A percentile compares a stretch with the other conserved stretches of the same genome.
These are phyloP conservation scores for Globisporangium iwayamae DNA, from an alignment of 352 stramenopile species.

Conservation along the genomic window DNA sequence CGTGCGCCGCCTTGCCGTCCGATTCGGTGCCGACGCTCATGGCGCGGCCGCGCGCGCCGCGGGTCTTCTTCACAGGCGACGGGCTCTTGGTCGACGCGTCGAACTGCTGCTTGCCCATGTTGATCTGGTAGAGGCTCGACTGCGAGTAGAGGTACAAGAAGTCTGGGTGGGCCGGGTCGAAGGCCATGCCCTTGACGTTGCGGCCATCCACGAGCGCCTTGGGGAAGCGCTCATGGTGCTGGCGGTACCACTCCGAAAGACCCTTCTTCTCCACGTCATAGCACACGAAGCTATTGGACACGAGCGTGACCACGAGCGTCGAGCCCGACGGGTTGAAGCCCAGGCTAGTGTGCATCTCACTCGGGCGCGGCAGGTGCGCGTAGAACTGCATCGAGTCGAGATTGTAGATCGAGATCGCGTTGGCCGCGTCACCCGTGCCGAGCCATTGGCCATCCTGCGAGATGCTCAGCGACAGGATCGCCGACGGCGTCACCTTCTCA, in stretches of 20 bases:
- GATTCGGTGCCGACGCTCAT: conserved; percentile 62
- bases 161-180: conserved; percentile 73
- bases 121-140: conserved; percentile 78
- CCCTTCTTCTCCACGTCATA: conserved; percentile 85
- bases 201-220: conserved; percentile 71
- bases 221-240: conserved; percentile 64
- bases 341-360: conserved; percentile 77
- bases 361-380: conserved; percentile 54
- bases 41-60: conserved; percentile 27
- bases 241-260: conserved; percentile 66
- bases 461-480: conserved; percentile 67
- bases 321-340: conserved; percentile 73
- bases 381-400: conserved; percentile 86
- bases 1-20: conserved; percentile 38
- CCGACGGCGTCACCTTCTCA: conserved; percentile 23
- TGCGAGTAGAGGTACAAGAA: conserved; percentile 80
- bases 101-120: conserved; percentile 45
- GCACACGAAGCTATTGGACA: conserved; percentile 82
- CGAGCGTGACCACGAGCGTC: conserved; percentile 74
- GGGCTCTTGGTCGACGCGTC: conserved; percentile 22
- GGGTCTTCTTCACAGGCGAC: conserved; percentile 38
- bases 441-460: conserved; percentile 83
- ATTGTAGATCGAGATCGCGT: conserved; percentile 80
- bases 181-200: conserved; percentile 78
- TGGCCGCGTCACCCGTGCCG: conserved; percentile 54